phyloP scores from a whole-genome alignment of 179 eudicot genomes.

The Spinacia oleracea region DNA sequence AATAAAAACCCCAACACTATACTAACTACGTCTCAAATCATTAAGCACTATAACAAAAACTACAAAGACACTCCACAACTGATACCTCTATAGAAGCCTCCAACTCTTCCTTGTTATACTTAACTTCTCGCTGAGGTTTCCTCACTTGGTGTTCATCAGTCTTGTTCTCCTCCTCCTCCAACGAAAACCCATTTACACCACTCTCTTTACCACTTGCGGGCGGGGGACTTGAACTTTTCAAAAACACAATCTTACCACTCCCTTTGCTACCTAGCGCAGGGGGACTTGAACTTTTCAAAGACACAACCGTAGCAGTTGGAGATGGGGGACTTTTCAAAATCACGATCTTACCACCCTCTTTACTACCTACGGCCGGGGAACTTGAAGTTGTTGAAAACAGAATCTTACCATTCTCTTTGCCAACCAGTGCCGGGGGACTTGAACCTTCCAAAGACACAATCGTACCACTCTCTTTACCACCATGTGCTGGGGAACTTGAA shows the following conservation, averaged over 20 bases:
- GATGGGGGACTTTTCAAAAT: constrained; percentile 11
- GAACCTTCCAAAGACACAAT: neutral
- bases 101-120: constrained; percentile 59
- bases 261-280: neutral
- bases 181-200: constrained; percentile 13
- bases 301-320: constrained; percentile 8
- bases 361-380: constrained; percentile 4
- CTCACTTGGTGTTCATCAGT: constrained; percentile 34
- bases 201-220: neutral
- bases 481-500: constrained; percentile 1
- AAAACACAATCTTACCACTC: constrained; percentile 13
- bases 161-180: constrained; percentile 23
- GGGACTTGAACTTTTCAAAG: neutral
- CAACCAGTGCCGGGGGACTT: neutral
- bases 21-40: constrained; percentile 14
- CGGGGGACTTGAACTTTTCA: neutral
- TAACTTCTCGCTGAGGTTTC: constrained; percentile 33
- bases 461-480: constrained; percentile 10
- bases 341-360: neutral
- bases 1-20: neutral
- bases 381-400: neutral
- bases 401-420: neutral
- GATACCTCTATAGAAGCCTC: constrained; percentile 74
- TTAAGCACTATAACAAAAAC: neutral
- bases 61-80: neutral